These are phyloP conservation scores for Alnus glutinosa DNA, from an alignment of 306 rosid species.

Conservation along the genomic window DNA sequence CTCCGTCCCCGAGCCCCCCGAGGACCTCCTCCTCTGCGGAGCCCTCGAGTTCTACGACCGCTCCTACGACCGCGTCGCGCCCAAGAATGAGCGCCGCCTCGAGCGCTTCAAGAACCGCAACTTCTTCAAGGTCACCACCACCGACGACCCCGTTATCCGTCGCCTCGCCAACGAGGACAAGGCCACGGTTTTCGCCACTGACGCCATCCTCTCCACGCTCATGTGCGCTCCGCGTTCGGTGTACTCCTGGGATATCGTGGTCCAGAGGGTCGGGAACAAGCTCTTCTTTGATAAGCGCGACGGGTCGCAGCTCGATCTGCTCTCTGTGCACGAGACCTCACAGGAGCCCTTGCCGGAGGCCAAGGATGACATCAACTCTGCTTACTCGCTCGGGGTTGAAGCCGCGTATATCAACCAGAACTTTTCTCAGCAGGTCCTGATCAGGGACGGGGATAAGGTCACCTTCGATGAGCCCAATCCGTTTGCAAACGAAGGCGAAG, in stretches of 20 bases:
- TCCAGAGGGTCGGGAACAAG: constrained; percentile 90
- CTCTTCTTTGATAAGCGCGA: constrained; percentile 86
- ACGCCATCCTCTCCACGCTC: constrained; percentile 76
- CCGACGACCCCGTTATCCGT: constrained; percentile 90
- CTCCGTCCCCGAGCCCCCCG: constrained; percentile 69
- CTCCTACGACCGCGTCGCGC: constrained; percentile 65
- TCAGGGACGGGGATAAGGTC: constrained; percentile 76
- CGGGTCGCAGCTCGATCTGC: constrained; percentile 91
- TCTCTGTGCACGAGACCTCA: constrained; percentile 88
- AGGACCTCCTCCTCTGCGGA: constrained; percentile 79
- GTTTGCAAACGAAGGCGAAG: constrained; percentile 91
- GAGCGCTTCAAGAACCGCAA: constrained; percentile 84
- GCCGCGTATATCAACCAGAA: constrained; percentile 92
- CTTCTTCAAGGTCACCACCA: constrained; percentile 88
- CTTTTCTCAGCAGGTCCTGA: constrained; percentile 82
- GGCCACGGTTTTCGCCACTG: constrained; percentile 82
- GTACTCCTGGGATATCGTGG: constrained; percentile 89
- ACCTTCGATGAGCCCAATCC: constrained; percentile 87
- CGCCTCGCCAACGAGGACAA: constrained; percentile 85
- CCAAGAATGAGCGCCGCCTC: constrained; percentile 81
- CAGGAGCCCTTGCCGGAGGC: constrained; percentile 95
- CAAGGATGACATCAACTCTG: constrained; percentile 91
- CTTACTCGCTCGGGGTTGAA: constrained; percentile 74
- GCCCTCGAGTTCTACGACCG: constrained; percentile 84
- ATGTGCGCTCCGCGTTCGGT: constrained; percentile 96